Evolutionary conservation across 2,329 filamentous ascomycete genomes (phyloP).

Genomic region (Dryadomyces sulphureus): DNA sequence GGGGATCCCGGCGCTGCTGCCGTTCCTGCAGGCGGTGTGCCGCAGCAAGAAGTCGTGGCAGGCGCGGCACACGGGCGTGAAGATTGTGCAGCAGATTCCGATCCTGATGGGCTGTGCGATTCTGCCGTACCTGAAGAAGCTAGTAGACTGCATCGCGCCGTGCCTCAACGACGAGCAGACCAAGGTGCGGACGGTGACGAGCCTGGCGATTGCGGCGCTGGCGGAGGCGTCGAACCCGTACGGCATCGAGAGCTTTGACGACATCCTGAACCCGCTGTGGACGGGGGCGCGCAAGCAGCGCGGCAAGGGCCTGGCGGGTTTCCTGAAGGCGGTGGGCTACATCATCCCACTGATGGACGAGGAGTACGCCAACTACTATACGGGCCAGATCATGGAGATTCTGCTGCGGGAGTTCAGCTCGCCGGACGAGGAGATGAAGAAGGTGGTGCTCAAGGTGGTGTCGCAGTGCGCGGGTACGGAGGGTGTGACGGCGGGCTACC

Average conservation of each 20-base stretch:
- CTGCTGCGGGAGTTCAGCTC: constrained; percentile 89
- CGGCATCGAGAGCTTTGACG: constrained; percentile 97
- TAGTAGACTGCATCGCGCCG: constrained; percentile 91
- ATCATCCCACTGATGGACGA: constrained; percentile 99
- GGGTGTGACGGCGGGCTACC: constrained; percentile 84
- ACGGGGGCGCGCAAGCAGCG: constrained; percentile 91
- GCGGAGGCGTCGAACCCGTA: constrained; percentile 96
- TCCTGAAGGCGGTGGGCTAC: constrained; percentile 93
- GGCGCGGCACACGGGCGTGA: constrained; percentile 91
- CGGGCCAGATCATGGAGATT: constrained; percentile 97
- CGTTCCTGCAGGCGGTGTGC: constrained; percentile 90
- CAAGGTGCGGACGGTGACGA: constrained; percentile 92
- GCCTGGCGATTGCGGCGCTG: constrained; percentile 82
- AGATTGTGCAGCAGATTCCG: constrained; percentile 97
- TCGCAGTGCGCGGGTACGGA: constrained; percentile 91
- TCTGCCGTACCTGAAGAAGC: constrained; percentile 82
- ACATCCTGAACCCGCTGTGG: constrained; percentile 94
- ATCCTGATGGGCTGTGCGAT: constrained; percentile 98
- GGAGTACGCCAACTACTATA: constrained; percentile 98
- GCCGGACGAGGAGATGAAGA: constrained; percentile 99
- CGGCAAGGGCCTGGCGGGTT: constrained; percentile 88
- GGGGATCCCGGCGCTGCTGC: constrained; percentile 85
- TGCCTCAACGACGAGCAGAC: constrained; percentile 96
- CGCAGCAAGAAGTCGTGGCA: constrained; percentile 99
- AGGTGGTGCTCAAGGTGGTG: constrained; percentile 93